Conservation (phyloP, 805 yeast species). For the Limtongozyma cylindracea region DNA sequence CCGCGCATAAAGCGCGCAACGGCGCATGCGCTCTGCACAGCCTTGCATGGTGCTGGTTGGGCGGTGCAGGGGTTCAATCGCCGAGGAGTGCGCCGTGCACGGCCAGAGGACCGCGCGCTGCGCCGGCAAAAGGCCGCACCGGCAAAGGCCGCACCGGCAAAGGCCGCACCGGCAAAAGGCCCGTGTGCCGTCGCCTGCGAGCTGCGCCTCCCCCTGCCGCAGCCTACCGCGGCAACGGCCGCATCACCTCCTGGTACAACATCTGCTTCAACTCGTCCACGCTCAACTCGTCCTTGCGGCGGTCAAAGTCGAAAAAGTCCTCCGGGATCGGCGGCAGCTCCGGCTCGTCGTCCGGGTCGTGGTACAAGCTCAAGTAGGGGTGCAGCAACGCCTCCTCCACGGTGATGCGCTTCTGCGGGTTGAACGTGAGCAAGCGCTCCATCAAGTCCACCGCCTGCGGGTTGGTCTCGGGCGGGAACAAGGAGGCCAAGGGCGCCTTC, state of each 20-base stretch:
- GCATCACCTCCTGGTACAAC: constrained; percentile 65
- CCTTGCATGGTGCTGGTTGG: too few species aligned
- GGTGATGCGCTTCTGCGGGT: constrained; percentile 46
- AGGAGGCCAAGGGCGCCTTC: constrained; percentile 21
- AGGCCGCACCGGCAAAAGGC: too few species aligned
- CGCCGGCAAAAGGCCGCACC: too few species aligned
- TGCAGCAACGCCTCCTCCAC: constrained; percentile 59
- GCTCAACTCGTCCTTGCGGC: constrained; percentile 52
- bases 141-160: too few species aligned
- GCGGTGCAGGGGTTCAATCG: too few species aligned
- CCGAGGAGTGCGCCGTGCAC: too few species aligned
- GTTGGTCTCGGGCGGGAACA: constrained; percentile 6
- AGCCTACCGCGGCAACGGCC: constrained; percentile 17
- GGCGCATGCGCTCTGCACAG: too few species aligned
- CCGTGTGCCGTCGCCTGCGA: too few species aligned
- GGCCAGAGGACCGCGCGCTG: too few species aligned
- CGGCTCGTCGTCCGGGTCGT: constrained; percentile 90
- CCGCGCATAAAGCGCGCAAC: too few species aligned
- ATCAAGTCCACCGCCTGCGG: constrained; percentile 32
- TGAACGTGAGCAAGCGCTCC: constrained; percentile 37
- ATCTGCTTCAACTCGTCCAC: constrained; percentile 53
- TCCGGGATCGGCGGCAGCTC: constrained; percentile 59
- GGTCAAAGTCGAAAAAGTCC: constrained; percentile 78
- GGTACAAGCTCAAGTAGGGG: constrained; percentile 77
- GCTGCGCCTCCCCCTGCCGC: too few species aligned